Conservation (phyloP, 495 filamentous ascomycete species). For the Trichocladium antarcticum region DNA sequence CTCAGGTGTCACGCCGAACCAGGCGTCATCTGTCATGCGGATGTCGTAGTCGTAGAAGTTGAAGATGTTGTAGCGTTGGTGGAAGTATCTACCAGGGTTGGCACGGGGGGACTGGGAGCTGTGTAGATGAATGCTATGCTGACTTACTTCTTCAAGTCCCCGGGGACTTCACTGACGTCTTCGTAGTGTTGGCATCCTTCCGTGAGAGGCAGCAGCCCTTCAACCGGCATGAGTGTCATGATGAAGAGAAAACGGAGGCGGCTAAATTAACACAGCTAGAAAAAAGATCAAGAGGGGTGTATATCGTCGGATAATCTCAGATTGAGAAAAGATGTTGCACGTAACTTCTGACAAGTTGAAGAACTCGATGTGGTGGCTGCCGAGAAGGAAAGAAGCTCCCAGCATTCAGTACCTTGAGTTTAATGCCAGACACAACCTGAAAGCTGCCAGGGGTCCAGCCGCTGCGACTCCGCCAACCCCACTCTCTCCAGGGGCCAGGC, state of each 20-base stretch:
- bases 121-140: background rate
- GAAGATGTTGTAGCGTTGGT: slow-evolving; percentile 77
- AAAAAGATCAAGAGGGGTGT: background rate
- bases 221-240: slow-evolving; percentile 12
- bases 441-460: too few species aligned
- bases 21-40: slow-evolving; percentile 81
- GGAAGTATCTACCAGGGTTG: slow-evolving; percentile 58
- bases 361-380: too few species aligned
- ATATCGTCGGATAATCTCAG: too few species aligned
- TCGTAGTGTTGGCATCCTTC: slow-evolving; percentile 55
- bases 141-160: slow-evolving; percentile 4
- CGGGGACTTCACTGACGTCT: slow-evolving; percentile 49
- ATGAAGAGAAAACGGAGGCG: background rate
- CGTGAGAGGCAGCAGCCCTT: slow-evolving; percentile 35
- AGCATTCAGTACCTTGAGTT: too few species aligned
- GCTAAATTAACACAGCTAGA: background rate
- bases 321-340: too few species aligned
- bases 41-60: slow-evolving; percentile 71
- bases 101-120: background rate
- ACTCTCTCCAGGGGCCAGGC: background rate
- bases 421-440: too few species aligned
- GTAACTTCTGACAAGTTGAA: too few species aligned
- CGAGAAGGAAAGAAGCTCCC: too few species aligned
- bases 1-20: slow-evolving; percentile 95
- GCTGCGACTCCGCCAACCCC: too few species aligned